Base-by-base conservation (phyloP, 768 basidiomycete species). In the Kwoniella mangroviensis region DNA sequence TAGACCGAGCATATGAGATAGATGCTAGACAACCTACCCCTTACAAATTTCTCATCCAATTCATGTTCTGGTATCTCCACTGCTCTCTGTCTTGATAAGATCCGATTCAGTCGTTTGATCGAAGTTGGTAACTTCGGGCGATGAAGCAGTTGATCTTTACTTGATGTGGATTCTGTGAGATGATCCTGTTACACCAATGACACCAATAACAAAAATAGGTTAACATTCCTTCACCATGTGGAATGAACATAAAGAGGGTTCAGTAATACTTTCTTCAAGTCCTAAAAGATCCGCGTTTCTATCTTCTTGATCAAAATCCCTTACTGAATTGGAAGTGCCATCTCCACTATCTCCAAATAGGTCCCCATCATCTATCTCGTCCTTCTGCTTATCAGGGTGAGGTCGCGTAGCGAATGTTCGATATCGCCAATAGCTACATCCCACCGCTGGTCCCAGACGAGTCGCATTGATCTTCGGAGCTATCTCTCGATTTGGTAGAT, bases 11-110 rank as follows among this genome's bases (percentile, higher is more conserved):
- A 21, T n/a, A 11, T 54, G 17, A 24, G 21, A 54, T 11, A 54
- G 71, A 89, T 0, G 92, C 91, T 28, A 91, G 65, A 22, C 83
- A 17, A 84, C 81, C 78, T 63, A 91, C 94, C 94, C 82, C 92
- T 87, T 61, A 95, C 91, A 82, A 96, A 96, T 22, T 86, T 85
- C 84, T 96, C 94, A 70, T 91, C 91, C n/a, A 96, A 70, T 76
- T 97, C 93, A 62, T 87, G 87, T 80, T 95, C 93, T 69, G 85
- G 86, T 60, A 95, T 82, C 69, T 89, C 87, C 0, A 92, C 92
- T 43, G 90, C 42, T 51, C 58, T 21, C 40, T 71, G 70, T 24
- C 60, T 58, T 1, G 75, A 65, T 15, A 84, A 66, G 11, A 80
- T 68, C 53, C 75, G 66, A 64, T 82, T 82, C 55, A 84, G 76